A percentile compares a stretch with the other conserved stretches of the same genome.
Evolutionary conservation across 2,329 filamentous ascomycete species (phyloP).

Genomic region (Fusarium citri): DNA sequence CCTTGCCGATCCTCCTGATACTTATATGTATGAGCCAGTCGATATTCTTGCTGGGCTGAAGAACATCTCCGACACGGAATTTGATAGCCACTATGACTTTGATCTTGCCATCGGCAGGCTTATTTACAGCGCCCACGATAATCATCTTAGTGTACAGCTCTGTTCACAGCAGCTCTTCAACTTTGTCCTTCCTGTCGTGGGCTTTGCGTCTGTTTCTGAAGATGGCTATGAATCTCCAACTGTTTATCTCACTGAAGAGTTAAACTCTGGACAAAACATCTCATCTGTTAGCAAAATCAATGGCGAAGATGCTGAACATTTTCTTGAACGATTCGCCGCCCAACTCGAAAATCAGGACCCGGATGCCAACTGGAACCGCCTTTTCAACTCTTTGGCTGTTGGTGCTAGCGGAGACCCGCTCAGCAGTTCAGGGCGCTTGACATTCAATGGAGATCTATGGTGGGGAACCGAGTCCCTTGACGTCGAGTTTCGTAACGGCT

Average conservation of each 20-base stretch:
- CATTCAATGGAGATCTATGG: not conserved
- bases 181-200: not conserved
- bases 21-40: constrained; percentile 12
- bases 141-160: not conserved
- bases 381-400: not conserved
- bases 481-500: not conserved
- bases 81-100: constrained; percentile 6
- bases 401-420: not conserved
- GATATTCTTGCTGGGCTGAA: constrained; percentile 19
- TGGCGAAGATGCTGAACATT: not conserved
- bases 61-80: not conserved
- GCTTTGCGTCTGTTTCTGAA: not conserved
- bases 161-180: not conserved
- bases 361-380: constrained; percentile 1
- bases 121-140: not conserved
- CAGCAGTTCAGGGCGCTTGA: not conserved
- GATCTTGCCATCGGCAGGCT: constrained; percentile 13
- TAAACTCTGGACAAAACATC: not conserved
- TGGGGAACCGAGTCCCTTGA: too few relatives aligned
- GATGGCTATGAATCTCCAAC: constrained; percentile 1
- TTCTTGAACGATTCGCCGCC: not conserved
- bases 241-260: not conserved
- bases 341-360: not conserved
- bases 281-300: constrained; percentile 1
- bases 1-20: constrained; percentile 19